Evolutionary conservation across 768 basidiomycete species (phyloP).

Genomic region (Mrakia gelida): DNA sequence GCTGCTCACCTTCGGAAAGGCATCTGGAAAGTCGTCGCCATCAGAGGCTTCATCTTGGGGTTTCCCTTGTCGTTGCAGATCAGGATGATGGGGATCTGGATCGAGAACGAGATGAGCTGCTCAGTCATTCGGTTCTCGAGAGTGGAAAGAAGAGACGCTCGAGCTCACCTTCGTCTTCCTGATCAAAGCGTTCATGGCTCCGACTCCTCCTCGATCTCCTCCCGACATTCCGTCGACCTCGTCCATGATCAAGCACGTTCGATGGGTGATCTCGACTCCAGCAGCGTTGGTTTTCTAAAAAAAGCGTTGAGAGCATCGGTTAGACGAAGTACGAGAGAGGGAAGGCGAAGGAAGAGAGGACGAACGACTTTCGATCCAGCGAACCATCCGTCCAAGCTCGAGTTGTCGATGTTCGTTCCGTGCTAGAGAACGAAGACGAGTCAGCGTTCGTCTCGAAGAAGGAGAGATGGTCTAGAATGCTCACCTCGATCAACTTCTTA

Average conservation of each 20-base stretch:
- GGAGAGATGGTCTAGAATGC: conserved; percentile 26
- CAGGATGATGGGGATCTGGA: conserved; percentile 89
- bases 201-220: conserved; percentile 94
- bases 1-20: conserved; percentile 66
- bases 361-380: conserved; percentile 27
- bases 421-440: conserved; percentile 51
- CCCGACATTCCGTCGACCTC: conserved; percentile 99
- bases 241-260: conserved; percentile 92
- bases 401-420: conserved; percentile 83
- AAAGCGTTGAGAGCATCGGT: neutral
- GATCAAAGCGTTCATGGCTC: conserved; percentile 83
- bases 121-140: neutral
- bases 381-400: conserved; percentile 76
- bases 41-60: conserved; percentile 87
- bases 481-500: conserved; percentile 92
- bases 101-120: neutral
- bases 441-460: neutral
- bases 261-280: conserved; percentile 70
- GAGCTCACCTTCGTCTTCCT: conserved; percentile 76
- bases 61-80: conserved; percentile 86
- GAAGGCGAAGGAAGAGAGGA: neutral
- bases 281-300: conserved; percentile 58
- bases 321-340: neutral
- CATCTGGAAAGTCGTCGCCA: conserved; percentile 65
- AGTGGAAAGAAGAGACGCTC: neutral